Conservation (phyloP, 2,329 filamentous ascomycete genomes). For the Fusarium sp. region DNA sequence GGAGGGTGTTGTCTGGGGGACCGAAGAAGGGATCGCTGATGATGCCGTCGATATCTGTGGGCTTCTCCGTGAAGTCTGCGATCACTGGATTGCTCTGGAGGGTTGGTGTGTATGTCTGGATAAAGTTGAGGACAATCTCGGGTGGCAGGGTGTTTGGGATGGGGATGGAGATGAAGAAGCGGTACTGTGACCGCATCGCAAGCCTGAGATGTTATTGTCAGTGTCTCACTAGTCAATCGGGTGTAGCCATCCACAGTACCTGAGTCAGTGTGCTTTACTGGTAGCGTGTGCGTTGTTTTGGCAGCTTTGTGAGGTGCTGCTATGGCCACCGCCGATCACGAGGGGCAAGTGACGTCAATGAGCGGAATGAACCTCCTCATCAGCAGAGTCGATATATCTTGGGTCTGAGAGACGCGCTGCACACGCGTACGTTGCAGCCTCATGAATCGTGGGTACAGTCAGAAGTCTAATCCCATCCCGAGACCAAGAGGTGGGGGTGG, state of each 20-base stretch:
- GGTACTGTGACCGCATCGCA: constrained; percentile 31
- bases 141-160: constrained; percentile 28
- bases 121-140: constrained; percentile 28
- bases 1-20: constrained; percentile 9
- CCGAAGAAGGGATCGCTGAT: constrained; percentile 27
- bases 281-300: not conserved
- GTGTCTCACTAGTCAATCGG: not conserved
- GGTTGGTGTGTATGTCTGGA: constrained; percentile 27
- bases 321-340: not conserved
- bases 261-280: not conserved
- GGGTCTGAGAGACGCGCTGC: not conserved
- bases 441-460: not conserved
- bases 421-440: not conserved
- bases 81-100: constrained; percentile 20
- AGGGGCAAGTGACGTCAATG: not conserved
- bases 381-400: not conserved
- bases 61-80: constrained; percentile 15
- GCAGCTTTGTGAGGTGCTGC: not conserved
- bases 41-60: constrained; percentile 11
- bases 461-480: not conserved
- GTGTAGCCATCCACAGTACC: not conserved
- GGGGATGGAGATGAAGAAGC: constrained; percentile 22
- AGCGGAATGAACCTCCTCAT: not conserved
- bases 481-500: not conserved
- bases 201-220: not conserved